Percentiles rank a stretch among this genome's conserved stretches.
These are phyloP conservation scores for Phytopythium boreale DNA, from an alignment of 352 stramenopile genomes.

Conservation along the genomic window DNA sequence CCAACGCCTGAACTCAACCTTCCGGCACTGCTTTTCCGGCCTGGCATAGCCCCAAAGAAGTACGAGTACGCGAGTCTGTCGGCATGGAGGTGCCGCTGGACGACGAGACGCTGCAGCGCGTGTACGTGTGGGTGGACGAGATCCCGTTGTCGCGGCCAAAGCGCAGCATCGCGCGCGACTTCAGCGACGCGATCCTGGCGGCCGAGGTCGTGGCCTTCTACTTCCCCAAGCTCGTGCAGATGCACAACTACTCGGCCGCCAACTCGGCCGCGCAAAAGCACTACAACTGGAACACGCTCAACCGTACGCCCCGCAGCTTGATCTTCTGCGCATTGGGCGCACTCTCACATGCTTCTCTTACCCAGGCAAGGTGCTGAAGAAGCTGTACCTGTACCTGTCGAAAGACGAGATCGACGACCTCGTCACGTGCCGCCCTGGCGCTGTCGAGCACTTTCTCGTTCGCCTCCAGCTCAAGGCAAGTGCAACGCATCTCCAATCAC, in stretches of 20 bases:
- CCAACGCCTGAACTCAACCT: background rate
- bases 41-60: background rate
- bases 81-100: conserved; percentile 65
- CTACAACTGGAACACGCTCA: conserved; percentile 96
- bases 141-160: conserved; percentile 94
- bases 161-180: conserved; percentile 94
- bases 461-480: conserved; percentile 88
- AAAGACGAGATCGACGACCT: conserved; percentile 92
- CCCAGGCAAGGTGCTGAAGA: conserved; percentile 82
- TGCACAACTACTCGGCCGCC: conserved; percentile 95
- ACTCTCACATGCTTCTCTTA: background rate
- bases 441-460: conserved; percentile 90
- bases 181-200: conserved; percentile 91
- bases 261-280: conserved; percentile 94
- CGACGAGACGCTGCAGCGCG: conserved; percentile 89
- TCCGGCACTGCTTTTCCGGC: background rate
- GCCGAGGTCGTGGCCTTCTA: conserved; percentile 93
- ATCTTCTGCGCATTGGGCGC: conserved; percentile 5
- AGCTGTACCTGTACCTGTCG: conserved; percentile 75
- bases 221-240: conserved; percentile 94
- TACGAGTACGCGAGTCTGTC: background rate
- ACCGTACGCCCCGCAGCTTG: conserved; percentile 43
- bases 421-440: conserved; percentile 83
- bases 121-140: conserved; percentile 96
- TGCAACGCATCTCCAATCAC: too few species aligned